Base-by-base conservation (phyloP, 2,329 filamentous ascomycete genomes). In the Sporothrix sp. region DNA sequence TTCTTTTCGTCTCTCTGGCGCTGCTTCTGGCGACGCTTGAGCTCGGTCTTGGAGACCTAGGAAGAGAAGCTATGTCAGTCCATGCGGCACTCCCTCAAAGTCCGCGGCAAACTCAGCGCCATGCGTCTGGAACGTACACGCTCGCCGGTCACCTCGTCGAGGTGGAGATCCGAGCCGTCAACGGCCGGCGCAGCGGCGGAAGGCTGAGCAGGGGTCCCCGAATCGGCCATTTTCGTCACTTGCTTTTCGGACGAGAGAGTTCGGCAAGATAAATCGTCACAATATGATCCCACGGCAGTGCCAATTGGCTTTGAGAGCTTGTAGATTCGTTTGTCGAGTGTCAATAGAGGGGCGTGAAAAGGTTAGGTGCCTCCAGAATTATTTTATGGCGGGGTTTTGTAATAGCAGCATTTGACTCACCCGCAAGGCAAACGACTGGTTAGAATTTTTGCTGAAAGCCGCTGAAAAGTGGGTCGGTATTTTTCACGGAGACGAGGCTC, bases 1-100 rank as follows among this genome's bases (percentile, higher is more conserved):
- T 95, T 96, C 72, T 89, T 87, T 59, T 85, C 85, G 55, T 94
- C 89, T 69, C 79, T 82, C 68, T 91, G 81, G 59, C 91, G 84
- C 65, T 84, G 78, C 87, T 98, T 98, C 73, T 90, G 81, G 63
- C 91, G 83, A 74, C 87, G 91, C 87, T 98, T 98, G 67, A 97
- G 75, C 71, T 90, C 84, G 14, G 82, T 80, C 81, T 90, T 90
- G 72, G 85, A 90, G 54, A 85, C 61, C 60, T 58, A 20, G 20
- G 40, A 3, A 20, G 5, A n/a, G 7, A 7, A 11, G 21, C 11
- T 2, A 14, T 28, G 32, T 50, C 27, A 48, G 48, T 32, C 25
- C n/a, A n/a, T n/a, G n/a, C n/a, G n/a, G n/a, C n/a, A n/a, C n/a
- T n/a, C n/a, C n/a, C n/a, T n/a, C n/a, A n/a, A n/a, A n/a, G n/a